Conservation (phyloP, 2,329 filamentous ascomycete genomes). For the Beauveria pseudobassiana region DNA sequence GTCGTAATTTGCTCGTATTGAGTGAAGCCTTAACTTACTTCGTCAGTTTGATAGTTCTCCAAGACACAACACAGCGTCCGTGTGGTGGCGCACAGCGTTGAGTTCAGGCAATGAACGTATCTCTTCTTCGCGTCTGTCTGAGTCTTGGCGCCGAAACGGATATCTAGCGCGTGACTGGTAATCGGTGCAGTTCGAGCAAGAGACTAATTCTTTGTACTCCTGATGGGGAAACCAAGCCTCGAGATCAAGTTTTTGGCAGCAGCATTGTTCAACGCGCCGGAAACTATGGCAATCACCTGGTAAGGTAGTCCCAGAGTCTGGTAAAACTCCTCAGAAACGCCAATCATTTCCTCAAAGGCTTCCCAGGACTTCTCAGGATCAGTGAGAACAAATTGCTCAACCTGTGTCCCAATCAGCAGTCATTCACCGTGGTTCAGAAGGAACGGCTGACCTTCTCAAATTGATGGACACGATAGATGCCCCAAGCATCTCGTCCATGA, state of each 20-base stretch:
- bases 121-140: conserved; percentile 78
- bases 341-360: conserved; percentile 89
- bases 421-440: neutral
- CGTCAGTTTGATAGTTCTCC: conserved; percentile 93
- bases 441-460: conserved; percentile 68
- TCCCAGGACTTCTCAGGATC: conserved; percentile 91
- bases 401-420: conserved; percentile 21
- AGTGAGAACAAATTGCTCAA: conserved; percentile 72
- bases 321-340: conserved; percentile 89
- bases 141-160: conserved; percentile 82
- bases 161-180: conserved; percentile 94
- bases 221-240: conserved; percentile 97
- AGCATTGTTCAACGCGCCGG: conserved; percentile 78
- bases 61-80: conserved; percentile 88
- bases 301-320: conserved; percentile 83
- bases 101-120: conserved; percentile 90
- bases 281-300: conserved; percentile 88
- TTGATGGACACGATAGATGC: conserved; percentile 95
- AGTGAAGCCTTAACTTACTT: conserved; percentile 41
- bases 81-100: conserved; percentile 84
- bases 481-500: conserved; percentile 85
- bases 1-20: neutral
- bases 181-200: conserved; percentile 95
- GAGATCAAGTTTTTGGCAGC: conserved; percentile 81
- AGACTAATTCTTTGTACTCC: conserved; percentile 98